Conservation (phyloP, 352 stramenopile species). For the Globisporangium cederbergense region DNA sequence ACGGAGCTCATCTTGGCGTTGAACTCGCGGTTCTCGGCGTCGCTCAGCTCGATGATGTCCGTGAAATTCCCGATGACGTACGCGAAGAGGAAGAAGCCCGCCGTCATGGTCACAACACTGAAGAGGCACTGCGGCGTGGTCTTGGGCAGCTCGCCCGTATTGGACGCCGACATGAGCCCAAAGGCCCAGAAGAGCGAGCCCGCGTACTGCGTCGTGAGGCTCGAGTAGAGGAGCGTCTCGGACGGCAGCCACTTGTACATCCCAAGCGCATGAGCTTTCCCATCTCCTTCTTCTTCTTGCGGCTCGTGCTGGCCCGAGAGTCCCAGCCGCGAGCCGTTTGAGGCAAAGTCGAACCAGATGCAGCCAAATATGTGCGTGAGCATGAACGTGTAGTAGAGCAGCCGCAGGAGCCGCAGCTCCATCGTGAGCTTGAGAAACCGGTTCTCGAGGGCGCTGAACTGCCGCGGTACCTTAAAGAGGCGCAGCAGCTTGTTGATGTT, state of each 20-base stretch:
- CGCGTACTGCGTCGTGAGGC: conserved; percentile 25
- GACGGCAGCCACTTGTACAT: conserved; percentile 28
- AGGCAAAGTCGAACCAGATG: conserved; percentile 47
- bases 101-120: conserved; percentile 30
- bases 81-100: conserved; percentile 40
- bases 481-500: conserved; percentile 52
- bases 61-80: conserved; percentile 42
- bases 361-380: conserved; percentile 46
- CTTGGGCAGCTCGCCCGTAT: conserved; percentile 28
- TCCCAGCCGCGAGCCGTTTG: conserved; percentile 23
- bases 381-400: conserved; percentile 46
- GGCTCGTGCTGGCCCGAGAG: not conserved
- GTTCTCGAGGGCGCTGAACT: conserved; percentile 33
- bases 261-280: conserved; percentile 18
- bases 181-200: conserved; percentile 37
- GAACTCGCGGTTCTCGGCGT: conserved; percentile 46
- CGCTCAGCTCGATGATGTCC: conserved; percentile 37
- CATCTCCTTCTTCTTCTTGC: not conserved
- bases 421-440: conserved; percentile 37
- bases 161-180: conserved; percentile 37
- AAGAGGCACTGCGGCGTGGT: conserved; percentile 28
- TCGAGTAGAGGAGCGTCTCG: conserved; percentile 21
- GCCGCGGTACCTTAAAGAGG: conserved; percentile 33
- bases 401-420: conserved; percentile 39
- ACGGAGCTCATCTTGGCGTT: conserved; percentile 37